Percentiles rank a stretch among this genome's conserved stretches.
Evolutionary conservation across 1,284 basidiomycete species (phyloP).

Genomic region (Spongiforma sp.): DNA sequence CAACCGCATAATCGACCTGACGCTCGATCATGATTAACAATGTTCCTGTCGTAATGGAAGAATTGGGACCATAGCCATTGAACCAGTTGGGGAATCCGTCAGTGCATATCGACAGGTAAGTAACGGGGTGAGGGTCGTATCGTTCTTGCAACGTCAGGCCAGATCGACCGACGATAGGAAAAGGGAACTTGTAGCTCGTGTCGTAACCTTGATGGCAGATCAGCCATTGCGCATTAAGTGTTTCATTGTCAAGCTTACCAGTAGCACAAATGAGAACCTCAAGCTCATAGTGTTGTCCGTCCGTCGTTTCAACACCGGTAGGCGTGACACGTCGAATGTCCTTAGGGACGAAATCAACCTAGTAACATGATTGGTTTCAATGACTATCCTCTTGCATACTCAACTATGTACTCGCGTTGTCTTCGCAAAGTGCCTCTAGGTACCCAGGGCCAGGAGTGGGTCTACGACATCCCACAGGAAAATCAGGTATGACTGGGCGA

Average conservation of each 20-base stretch:
- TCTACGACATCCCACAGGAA: slow-evolving; percentile 60
- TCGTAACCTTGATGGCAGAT: slow-evolving; percentile 51
- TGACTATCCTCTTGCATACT: background rate
- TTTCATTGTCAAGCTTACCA: slow-evolving; percentile 32
- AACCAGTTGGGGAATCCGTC: slow-evolving; percentile 71
- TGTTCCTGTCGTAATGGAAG: slow-evolving; percentile 31
- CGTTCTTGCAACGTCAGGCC: slow-evolving; percentile 53
- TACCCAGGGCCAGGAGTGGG: slow-evolving; percentile 71
- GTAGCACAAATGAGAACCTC: slow-evolving; percentile 68
- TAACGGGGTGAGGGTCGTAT: slow-evolving; percentile 56
- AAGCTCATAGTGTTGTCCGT: slow-evolving; percentile 57
- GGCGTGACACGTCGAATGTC: slow-evolving; percentile 56
- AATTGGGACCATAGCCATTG: slow-evolving; percentile 60
- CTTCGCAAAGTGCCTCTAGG: slow-evolving; percentile 50
- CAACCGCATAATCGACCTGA: slow-evolving; percentile 58
- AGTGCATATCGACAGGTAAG: slow-evolving; percentile 59
- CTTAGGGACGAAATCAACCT: slow-evolving; percentile 61
- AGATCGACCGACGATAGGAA: slow-evolving; percentile 57
- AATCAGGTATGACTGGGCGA: slow-evolving; percentile 58
- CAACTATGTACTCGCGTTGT: slow-evolving; percentile 29
- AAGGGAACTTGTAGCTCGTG: slow-evolving; percentile 53
- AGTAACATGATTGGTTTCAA: slow-evolving; percentile 25
- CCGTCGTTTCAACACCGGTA: slow-evolving; percentile 58
- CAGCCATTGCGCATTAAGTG: background rate
- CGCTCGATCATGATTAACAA: slow-evolving; percentile 56